Evolutionary conservation across 2,329 filamentous ascomycete genomes (phyloP).

Genomic region (Fusarium sp.): DNA sequence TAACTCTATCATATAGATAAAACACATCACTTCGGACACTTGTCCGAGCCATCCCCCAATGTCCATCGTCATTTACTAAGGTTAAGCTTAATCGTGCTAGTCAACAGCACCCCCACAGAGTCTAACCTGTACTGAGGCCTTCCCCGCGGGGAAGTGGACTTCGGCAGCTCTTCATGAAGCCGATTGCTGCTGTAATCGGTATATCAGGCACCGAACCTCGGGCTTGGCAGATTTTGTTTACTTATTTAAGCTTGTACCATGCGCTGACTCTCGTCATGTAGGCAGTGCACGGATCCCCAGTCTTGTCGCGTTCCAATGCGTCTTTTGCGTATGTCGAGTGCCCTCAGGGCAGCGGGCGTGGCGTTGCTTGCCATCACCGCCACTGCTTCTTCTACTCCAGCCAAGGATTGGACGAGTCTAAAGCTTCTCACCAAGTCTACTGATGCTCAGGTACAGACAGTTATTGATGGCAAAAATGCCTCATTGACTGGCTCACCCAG

Average conservation of each 20-base stretch:
- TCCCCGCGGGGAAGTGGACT: conserved; percentile 8
- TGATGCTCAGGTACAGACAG: background rate
- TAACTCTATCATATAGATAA: too few species aligned
- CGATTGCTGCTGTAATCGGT: conserved; percentile 1
- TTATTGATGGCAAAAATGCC: background rate
- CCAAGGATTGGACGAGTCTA: background rate
- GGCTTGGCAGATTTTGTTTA: conserved; percentile 1
- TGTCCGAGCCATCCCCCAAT: background rate
- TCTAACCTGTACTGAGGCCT: background rate
- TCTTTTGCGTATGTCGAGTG: background rate
- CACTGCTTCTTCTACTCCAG: background rate
- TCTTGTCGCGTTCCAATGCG: background rate
- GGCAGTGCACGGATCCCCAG: too few species aligned
- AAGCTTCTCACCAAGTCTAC: conserved; percentile 7
- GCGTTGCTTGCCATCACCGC: background rate
- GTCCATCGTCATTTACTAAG: background rate
- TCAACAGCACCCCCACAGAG: background rate
- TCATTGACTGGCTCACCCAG: conserved; percentile 6
- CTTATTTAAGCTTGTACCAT: background rate
- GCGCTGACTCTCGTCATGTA: background rate
- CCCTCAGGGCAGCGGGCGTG: background rate
- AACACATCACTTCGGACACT: background rate
- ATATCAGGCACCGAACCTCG: conserved; percentile 11
- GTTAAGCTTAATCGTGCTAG: conserved; percentile 8
- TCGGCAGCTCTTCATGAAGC: background rate